A percentile compares a stretch with the other conserved stretches of the same genome.
Evolutionary conservation across 176 grass and related monocot genomes (phyloP).

Genomic region (Neostapfia colusana): DNA sequence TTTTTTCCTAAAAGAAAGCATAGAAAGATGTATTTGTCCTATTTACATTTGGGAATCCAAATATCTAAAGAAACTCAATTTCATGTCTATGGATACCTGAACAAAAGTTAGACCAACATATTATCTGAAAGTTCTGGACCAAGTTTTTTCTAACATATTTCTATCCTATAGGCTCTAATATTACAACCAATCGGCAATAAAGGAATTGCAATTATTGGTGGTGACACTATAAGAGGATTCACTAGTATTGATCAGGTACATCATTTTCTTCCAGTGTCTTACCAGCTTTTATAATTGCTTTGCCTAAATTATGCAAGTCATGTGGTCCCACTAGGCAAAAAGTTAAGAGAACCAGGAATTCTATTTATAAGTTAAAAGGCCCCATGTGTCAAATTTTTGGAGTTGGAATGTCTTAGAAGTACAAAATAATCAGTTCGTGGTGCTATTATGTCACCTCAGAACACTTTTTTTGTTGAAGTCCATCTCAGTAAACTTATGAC

Average conservation of each 20-base stretch:
- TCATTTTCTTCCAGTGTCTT: neutral
- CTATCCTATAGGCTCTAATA: slow-evolving; percentile 56
- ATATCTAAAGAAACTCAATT: neutral
- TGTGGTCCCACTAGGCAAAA: neutral
- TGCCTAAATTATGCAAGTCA: neutral
- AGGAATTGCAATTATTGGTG: slow-evolving; percentile 75
- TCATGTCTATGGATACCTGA: neutral
- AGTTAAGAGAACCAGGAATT: neutral
- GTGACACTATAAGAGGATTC: slow-evolving; percentile 86
- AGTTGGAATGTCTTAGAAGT: neutral
- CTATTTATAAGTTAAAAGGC: neutral
- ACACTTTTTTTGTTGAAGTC: neutral
- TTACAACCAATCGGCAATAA: slow-evolving; percentile 80
- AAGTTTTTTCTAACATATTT: neutral
- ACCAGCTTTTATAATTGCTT: neutral
- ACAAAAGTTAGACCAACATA: neutral
- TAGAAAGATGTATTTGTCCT: neutral
- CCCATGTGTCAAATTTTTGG: neutral
- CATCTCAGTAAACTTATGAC: too few species aligned
- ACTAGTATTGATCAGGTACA: slow-evolving; percentile 75
- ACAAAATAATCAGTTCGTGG: neutral
- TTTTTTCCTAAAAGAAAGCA: neutral
- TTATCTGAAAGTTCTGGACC: neutral
- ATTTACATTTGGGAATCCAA: neutral
- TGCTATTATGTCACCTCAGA: neutral